phyloP scores from a whole-genome alignment of 257 asterid species.

The Lavandula angustifolia region DNA sequence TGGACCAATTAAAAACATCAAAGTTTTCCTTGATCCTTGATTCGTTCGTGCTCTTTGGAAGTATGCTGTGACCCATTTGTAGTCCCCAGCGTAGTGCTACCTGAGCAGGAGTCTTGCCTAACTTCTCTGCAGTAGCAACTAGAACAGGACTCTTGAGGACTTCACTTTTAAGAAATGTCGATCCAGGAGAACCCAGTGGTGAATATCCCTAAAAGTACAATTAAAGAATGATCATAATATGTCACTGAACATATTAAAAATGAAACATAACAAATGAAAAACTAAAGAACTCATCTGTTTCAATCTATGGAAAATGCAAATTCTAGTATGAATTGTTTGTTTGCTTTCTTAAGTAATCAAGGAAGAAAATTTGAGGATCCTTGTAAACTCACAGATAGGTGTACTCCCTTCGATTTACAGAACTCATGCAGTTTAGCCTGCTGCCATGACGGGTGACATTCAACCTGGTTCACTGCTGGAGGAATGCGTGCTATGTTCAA shows the following conservation, averaged over 20 bases:
- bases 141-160: constrained; percentile 66
- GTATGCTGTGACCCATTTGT: constrained; percentile 63
- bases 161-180: constrained; percentile 59
- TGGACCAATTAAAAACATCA: constrained; percentile 54
- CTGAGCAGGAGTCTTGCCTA: constrained; percentile 60
- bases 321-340: neutral
- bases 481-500: constrained; percentile 58
- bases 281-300: too few species aligned
- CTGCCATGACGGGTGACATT: constrained; percentile 83
- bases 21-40: constrained; percentile 55
- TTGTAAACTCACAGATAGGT: constrained; percentile 67
- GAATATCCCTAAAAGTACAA: constrained; percentile 59
- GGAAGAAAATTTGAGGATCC: constrained; percentile 1
- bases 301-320: neutral
- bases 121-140: constrained; percentile 43
- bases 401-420: constrained; percentile 70
- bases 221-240: neutral
- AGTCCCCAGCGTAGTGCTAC: constrained; percentile 64
- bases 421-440: constrained; percentile 60
- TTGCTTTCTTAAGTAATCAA: too few species aligned
- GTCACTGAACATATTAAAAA: neutral
- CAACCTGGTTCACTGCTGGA: constrained; percentile 84
- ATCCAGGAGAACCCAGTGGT: constrained; percentile 88
- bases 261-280: neutral
- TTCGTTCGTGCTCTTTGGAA: constrained; percentile 58